Percentiles rank a stretch among this genome's conserved stretches.
These are phyloP conservation scores for Hortiboletus rubellus DNA, from an alignment of 1,284 basidiomycete genomes.

Conservation along the genomic window DNA sequence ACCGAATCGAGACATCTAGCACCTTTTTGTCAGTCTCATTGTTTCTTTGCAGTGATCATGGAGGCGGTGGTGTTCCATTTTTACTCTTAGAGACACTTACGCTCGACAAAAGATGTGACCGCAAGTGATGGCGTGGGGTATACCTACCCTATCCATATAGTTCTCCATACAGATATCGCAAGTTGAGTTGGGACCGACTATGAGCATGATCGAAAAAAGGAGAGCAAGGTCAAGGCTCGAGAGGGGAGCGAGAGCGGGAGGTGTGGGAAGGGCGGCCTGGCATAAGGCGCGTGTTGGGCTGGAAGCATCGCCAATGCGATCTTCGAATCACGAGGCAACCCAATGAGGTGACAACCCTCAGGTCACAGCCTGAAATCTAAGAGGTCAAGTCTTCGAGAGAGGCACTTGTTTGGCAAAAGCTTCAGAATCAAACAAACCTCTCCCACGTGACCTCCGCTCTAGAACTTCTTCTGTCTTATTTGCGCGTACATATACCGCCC, in stretches of 20 bases:
- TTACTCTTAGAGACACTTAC: slow-evolving; percentile 3
- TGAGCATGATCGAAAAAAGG: slow-evolving; percentile 8
- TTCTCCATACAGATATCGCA: slow-evolving; percentile 18
- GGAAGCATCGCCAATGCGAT: background rate
- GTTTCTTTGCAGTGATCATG: background rate
- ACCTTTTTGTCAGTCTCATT: background rate
- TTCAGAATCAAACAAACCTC: slow-evolving; percentile 21
- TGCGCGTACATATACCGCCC: too few relatives aligned
- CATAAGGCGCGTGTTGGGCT: background rate
- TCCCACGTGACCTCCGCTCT: background rate
- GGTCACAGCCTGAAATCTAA: too few relatives aligned
- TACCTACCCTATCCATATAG: slow-evolving; percentile 2
- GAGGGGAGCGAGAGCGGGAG: too few relatives aligned
- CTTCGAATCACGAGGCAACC: background rate
- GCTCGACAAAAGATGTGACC: slow-evolving; percentile 19
- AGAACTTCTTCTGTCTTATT: background rate
- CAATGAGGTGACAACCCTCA: background rate
- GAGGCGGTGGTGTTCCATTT: background rate
- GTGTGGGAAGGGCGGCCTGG: background rate
- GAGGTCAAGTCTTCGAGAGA: background rate
- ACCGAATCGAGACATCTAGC: slow-evolving; percentile 12
- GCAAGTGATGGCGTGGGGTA: slow-evolving; percentile 13
- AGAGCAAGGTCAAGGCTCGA: background rate
- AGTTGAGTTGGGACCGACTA: slow-evolving; percentile 9
- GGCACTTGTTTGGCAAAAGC: slow-evolving; percentile 23